A percentile compares a stretch with the other conserved stretches of the same genome.
Evolutionary conservation across 2,329 filamentous ascomycete species (phyloP).

Genomic region (Calonectria montana): DNA sequence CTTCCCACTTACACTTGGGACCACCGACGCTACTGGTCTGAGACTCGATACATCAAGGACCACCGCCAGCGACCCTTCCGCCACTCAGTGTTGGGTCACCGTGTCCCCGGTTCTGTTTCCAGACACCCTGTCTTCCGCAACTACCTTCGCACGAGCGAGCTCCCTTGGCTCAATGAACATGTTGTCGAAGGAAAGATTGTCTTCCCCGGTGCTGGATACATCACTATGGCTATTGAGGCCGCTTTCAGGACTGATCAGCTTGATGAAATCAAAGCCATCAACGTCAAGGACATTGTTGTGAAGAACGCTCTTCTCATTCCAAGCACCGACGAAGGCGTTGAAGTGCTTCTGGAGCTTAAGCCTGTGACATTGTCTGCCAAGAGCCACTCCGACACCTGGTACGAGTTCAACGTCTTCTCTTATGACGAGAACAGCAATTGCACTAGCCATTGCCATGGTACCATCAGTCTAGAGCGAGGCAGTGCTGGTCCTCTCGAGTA

Average conservation of each 20-base stretch:
- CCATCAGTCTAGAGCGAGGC: conserved; percentile 32
- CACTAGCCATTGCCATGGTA: conserved; percentile 38
- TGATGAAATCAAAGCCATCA: conserved; percentile 30
- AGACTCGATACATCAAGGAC: conserved; percentile 38
- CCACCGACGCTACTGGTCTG: conserved; percentile 44
- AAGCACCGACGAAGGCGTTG: conserved; percentile 36
- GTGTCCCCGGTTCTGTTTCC: conserved; percentile 33
- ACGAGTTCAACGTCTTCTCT: conserved; percentile 40
- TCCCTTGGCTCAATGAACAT: conserved; percentile 51
- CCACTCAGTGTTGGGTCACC: conserved; percentile 43
- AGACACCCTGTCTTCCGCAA: conserved; percentile 48
- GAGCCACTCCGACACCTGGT: conserved; percentile 38
- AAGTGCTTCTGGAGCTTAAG: conserved; percentile 38
- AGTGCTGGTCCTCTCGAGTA: conserved; percentile 27
- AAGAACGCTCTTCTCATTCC: conserved; percentile 40
- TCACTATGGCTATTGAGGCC: conserved; percentile 48
- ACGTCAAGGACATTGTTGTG: conserved; percentile 34
- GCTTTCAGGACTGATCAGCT: conserved; percentile 26
- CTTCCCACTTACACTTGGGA: conserved; percentile 47
- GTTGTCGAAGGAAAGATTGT: conserved; percentile 43
- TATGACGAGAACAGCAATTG: conserved; percentile 40
- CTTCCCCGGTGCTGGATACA: conserved; percentile 50
- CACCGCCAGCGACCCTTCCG: conserved; percentile 36
- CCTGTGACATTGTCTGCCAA: conserved; percentile 33
- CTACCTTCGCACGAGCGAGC: conserved; percentile 43